These are phyloP conservation scores for Multifurca ochricompacta DNA, from an alignment of 768 basidiomycete genomes.

Conservation along the genomic window DNA sequence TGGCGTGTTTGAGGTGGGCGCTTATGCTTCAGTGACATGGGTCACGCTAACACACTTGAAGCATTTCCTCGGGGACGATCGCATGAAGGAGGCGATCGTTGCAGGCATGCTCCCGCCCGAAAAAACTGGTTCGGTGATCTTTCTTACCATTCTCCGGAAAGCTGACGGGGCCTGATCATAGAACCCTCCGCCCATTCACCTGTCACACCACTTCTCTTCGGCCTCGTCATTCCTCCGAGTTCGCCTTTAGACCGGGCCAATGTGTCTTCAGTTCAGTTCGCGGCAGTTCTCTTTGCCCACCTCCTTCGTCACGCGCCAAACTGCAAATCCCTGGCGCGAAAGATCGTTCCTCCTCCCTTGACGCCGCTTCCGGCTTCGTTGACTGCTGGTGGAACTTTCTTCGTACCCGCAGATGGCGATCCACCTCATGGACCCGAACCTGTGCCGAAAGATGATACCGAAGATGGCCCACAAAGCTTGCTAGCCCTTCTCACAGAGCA, in stretches of 20 bases:
- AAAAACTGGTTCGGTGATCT: slow-evolving; percentile 30
- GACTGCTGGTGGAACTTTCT: slow-evolving; percentile 43
- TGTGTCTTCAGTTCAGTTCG: slow-evolving; percentile 62
- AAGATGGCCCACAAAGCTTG: slow-evolving; percentile 64
- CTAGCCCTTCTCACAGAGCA: slow-evolving; percentile 87
- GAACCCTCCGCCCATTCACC: slow-evolving; percentile 34
- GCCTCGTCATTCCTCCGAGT: slow-evolving; percentile 56
- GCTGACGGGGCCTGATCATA: slow-evolving; percentile 8
- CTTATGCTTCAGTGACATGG: not conserved
- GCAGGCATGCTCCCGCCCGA: slow-evolving; percentile 64
- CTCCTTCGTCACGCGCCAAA: slow-evolving; percentile 61
- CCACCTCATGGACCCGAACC: slow-evolving; percentile 30
- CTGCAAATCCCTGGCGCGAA: slow-evolving; percentile 55
- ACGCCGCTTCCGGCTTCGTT: slow-evolving; percentile 23
- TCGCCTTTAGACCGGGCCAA: slow-evolving; percentile 49
- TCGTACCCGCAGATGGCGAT: slow-evolving; percentile 63
- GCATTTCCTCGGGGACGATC: slow-evolving; percentile 75
- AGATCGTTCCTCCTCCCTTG: slow-evolving; percentile 44
- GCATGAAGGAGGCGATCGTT: slow-evolving; percentile 59
- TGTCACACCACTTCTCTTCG: slow-evolving; percentile 60
- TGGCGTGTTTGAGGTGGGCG: slow-evolving; percentile 71
- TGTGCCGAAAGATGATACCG: slow-evolving; percentile 33
- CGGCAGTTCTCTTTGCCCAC: slow-evolving; percentile 72
- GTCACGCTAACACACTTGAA: slow-evolving; percentile 25
- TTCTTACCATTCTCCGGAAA: slow-evolving; percentile 21